Conservation (phyloP, 139 green algal species). For the Prasinococcaceae sp. region DNA sequence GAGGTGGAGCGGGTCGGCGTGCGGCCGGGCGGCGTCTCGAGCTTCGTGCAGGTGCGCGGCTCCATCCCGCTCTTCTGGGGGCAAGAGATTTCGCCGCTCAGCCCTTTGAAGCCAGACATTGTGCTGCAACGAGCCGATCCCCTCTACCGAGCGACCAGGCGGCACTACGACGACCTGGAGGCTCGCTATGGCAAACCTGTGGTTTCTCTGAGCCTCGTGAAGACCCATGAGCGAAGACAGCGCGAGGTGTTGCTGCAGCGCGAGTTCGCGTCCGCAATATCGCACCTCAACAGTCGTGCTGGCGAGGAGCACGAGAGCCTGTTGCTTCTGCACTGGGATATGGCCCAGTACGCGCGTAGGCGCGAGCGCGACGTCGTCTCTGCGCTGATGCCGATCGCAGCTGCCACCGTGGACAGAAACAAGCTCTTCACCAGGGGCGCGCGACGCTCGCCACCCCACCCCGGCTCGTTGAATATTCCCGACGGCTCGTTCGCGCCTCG, state of each 20-base stretch:
- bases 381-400: too few species aligned
- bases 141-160: slow-evolving; percentile 22
- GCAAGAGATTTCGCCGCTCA: slow-evolving; percentile 42
- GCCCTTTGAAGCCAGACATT: slow-evolving; percentile 31
- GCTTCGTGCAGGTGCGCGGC: slow-evolving; percentile 20
- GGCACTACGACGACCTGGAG: slow-evolving; percentile 44
- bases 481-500: too few species aligned
- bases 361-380: too few species aligned
- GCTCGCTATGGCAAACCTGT: slow-evolving; percentile 62
- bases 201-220: slow-evolving; percentile 82
- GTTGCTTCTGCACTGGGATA: too few species aligned
- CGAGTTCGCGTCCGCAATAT: slow-evolving; percentile 58
- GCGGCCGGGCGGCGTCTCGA: neutral
- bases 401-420: too few species aligned
- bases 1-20: slow-evolving; percentile 6
- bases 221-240: slow-evolving; percentile 32
- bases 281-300: slow-evolving; percentile 73
- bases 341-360: too few species aligned
- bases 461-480: too few species aligned
- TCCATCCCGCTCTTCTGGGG: slow-evolving; percentile 84
- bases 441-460: too few species aligned
- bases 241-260: slow-evolving; percentile 67
- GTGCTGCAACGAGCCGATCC: slow-evolving; percentile 28
- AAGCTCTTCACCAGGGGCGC: too few species aligned
- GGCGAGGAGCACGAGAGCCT: too few species aligned